Evolutionary conservation across 768 basidiomycete species (phyloP), one percentile per base, ranked within the genome.

Genomic region (Lentinus tigrinus): DNA sequence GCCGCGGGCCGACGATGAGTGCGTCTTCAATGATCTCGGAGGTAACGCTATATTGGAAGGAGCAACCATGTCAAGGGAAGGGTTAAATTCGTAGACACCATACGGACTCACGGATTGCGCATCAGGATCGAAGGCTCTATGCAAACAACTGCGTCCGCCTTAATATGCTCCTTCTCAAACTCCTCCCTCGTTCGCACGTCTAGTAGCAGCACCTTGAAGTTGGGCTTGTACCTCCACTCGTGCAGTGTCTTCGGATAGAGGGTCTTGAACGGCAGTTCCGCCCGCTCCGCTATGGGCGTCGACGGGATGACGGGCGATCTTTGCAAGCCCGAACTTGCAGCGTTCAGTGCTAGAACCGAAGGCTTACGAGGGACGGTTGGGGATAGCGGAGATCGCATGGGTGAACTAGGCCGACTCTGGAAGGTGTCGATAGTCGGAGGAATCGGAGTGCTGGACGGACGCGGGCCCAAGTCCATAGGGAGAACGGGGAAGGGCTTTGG

Each of bases 151-250:
- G 87, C 82, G 60, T 84, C 77, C 3, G 76, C 80, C 54, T 78
- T 82, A 57, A 97, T 88, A 58, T 88, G 85, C 53, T 87, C 91
- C 17, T 67, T 73, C 60, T 93, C 85, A 65, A 90, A 95, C 47
- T 90, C 89, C 10, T 81, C 85, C 28, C 92, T 80, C 17, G 83
- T 78, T n/a, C 95, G 81, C 19, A 95, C 84, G 69, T 97, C 95
- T 19, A 98, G 79, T 14, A 97, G 64, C 1, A 98, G 78, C 3
- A 93, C 82, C 51, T 83, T 82, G 54, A 77, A 65, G n/a, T 74
- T 71, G 6, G 70, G 67, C 39, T 76, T 70, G 60, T 82, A 71
- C 56, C 88, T 71, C 67, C 88, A 93, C 1, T 78, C 74, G 42
- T 77, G 72, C 31, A 95, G 73, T 10, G 83, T 80, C 56, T 78